These are phyloP conservation scores for Vigna trinervia DNA, from an alignment of 306 rosid genomes.

Conservation along the genomic window DNA sequence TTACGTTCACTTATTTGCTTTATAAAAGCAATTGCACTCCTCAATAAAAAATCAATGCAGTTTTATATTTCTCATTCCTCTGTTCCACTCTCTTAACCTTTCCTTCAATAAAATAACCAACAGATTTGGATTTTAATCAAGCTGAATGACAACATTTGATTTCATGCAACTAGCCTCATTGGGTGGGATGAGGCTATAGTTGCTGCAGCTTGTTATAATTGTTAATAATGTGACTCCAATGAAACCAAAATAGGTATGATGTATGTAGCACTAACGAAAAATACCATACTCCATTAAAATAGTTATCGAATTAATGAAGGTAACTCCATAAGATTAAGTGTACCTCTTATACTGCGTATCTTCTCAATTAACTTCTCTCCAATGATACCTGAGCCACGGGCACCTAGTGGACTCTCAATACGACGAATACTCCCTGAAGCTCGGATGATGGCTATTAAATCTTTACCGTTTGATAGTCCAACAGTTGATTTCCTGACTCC, in stretches of 20 bases:
- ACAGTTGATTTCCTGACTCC: conserved; percentile 79
- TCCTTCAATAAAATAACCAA: too few relatives aligned
- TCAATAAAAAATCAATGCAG: too few relatives aligned
- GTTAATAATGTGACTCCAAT: conserved; percentile 5
- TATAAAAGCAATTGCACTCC: too few relatives aligned
- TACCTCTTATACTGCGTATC: conserved; percentile 90
- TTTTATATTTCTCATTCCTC: too few relatives aligned
- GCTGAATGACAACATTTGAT: background rate
- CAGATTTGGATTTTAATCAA: background rate
- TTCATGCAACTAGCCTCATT: background rate
- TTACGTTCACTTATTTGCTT: too few relatives aligned
- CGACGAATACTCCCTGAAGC: conserved; percentile 94
- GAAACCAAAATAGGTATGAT: conserved; percentile 29
- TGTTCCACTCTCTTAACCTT: too few relatives aligned
- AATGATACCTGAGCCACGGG: conserved; percentile 68
- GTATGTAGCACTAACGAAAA: conserved; percentile 25
- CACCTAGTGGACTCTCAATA: conserved; percentile 60
- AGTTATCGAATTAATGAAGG: conserved; percentile 30
- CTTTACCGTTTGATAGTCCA: conserved; percentile 83
- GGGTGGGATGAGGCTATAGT: background rate
- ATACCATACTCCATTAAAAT: background rate
- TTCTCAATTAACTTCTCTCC: conserved; percentile 92
- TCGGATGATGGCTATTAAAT: conserved; percentile 86
- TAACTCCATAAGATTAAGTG: conserved; percentile 37
- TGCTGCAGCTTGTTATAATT: conserved; percentile 1